Base-by-base conservation (phyloP, 169 alveolate genomes). In the Plasmodium vivax region DNA sequence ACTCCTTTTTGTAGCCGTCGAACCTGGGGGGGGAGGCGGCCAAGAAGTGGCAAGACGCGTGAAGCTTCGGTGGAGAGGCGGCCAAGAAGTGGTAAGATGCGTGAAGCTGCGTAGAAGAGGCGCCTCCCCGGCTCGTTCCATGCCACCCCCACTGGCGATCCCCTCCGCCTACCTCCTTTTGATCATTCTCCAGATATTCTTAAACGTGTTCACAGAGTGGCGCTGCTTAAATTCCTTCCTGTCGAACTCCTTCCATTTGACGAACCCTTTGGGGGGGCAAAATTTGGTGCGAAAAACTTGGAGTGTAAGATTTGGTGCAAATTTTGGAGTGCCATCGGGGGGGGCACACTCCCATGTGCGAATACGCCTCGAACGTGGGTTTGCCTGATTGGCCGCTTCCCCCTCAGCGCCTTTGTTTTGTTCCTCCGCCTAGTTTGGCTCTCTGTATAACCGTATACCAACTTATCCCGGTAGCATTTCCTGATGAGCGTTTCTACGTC, bases 161-260 rank as follows among this genome's bases (percentile, higher is more conserved):
- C 0, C 34, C 38, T 68, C 27, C 79, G 43, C 58, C n/a, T 85
- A 85, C 93, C 68, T 74, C 62, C 71, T 85, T 16, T 85, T 74
- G 47, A 85, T 85, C 36, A 77, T 27, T 85, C 93, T 85, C 93
- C 93, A 85, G 75, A 85, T 73, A 54, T 85, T 74, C 80, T 85
- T 85, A 41, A 85, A 85, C 23, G 84, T 74, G 62, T 85, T 85
- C 30, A 77, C 81, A 9, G 93, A 85, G 38, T 51, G 80, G 8
- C 79, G 62, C 32, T 51, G 71, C 32, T 43, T 51, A 27, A 74
- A 85, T 1, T 75, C 80, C 62, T 85, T 85, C 62, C 85, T 85
- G 62, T 85, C 68, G 23, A 85, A 75, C 7, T 74, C 79, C 73
- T 85, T 85, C 93, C 93, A 85, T n/a, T 51, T 74, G n/a, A 85